Evolutionary conservation across 2,329 filamentous ascomycete species (phyloP), one percentile per base, ranked within the genome.

Genomic region (Harringtonia lauricola): DNA sequence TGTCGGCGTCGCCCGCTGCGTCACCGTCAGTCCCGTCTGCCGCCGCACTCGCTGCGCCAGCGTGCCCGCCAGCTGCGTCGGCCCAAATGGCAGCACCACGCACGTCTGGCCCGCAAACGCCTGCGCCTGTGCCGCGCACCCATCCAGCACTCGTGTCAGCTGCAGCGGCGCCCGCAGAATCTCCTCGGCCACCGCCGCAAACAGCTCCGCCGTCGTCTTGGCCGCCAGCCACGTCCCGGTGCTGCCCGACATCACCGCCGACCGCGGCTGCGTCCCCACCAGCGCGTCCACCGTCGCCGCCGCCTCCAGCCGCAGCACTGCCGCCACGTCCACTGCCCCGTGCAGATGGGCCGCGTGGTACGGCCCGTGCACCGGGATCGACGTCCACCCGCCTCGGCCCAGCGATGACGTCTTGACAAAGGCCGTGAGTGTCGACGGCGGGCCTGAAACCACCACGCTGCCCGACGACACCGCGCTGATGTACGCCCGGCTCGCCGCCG

Each of bases 311-410:
- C 59, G 58, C 26, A 76, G 56, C 22, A 76, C 64, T 46, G 58
- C 59, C 37, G 65, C 62, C 18, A 74, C 57, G 45, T 74, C 64
- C 17, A 54, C 57, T 15, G 54, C 50, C 1, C 60, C 60, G 52
- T 76, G 67, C n/a, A 77, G 60, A 54, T 76, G 72, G 3, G 66
- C 49, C 31, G 74, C 71, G 52, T 79, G 74, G 52, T 76, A 78
- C 8, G 74, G 74, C 0, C 70, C 74, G 49, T 72, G 70, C 22
- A 78, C 66, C 0, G 73, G 70, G 42, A 76, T 66, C 2, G 65
- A 59, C n/a, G 64, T 66, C 14, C 65, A 61, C 49, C 65, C 66
- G 29, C 60, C 57, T 29, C 67, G 64, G 36, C 63, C 51, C 14
- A n/a, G n/a, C n/a, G n/a, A n/a, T n/a, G n/a, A n/a, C n/a, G 63